Percentiles rank a stretch among this genome's conserved stretches.
Conservation (phyloP, 2,329 filamentous ascomycete genomes). For the Didymosphaeria variabile region DNA sequence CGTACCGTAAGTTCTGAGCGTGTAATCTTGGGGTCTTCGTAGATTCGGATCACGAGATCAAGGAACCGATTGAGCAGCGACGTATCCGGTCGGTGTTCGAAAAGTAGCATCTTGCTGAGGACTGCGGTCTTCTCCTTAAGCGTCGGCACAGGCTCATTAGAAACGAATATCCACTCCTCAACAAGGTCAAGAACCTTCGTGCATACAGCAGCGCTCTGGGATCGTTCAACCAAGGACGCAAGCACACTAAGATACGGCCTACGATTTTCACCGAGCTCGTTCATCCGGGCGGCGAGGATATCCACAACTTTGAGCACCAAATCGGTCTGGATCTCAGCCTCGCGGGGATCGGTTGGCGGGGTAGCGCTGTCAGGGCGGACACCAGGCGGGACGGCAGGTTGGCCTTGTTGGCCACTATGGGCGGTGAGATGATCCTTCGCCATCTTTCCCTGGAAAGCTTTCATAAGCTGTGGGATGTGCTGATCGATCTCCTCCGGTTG, state of each 20-base stretch:
- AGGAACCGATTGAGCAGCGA: constrained; percentile 92
- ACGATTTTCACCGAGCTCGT: constrained; percentile 87
- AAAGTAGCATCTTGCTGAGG: constrained; percentile 97
- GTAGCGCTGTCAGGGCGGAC: constrained; percentile 64
- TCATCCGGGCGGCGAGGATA: constrained; percentile 90
- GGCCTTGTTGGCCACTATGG: constrained; percentile 58
- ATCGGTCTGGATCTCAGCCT: constrained; percentile 87
- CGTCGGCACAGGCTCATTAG: constrained; percentile 93
- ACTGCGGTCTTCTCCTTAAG: constrained; percentile 99
- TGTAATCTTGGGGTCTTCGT: constrained; percentile 96
- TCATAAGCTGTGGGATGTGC: constrained; percentile 89
- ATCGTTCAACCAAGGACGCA: constrained; percentile 94
- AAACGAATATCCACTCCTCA: constrained; percentile 94
- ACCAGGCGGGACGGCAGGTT: constrained; percentile 35
- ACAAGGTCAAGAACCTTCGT: constrained; percentile 94
- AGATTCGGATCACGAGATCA: constrained; percentile 95
- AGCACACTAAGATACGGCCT: constrained; percentile 94
- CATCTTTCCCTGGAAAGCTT: constrained; percentile 88
- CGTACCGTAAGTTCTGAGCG: constrained; percentile 94
- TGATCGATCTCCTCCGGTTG: constrained; percentile 88
- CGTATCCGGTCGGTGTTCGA: constrained; percentile 84
- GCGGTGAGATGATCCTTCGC: constrained; percentile 88
- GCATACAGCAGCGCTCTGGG: constrained; percentile 84
- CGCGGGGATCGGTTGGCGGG: constrained; percentile 74
- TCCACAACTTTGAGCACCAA: constrained; percentile 96